Evolutionary conservation across 139 green algal genomes (phyloP).

Genomic region (Auxenochlorella pyrenoidosa): DNA sequence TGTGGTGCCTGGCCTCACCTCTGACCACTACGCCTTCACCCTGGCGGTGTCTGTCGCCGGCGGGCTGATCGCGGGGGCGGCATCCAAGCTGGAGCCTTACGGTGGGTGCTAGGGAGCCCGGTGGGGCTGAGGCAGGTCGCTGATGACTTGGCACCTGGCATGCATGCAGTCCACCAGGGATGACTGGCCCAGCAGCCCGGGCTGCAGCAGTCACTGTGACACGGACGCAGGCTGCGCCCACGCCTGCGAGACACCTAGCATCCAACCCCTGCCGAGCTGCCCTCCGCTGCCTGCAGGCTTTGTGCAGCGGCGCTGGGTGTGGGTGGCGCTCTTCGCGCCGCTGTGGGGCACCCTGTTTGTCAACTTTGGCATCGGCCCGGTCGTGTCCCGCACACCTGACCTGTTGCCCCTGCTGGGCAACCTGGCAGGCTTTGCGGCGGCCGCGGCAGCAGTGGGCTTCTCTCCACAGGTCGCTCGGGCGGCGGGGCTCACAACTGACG

Average conservation of each 20-base stretch:
- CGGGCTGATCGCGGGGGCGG: slow-evolving; percentile 70
- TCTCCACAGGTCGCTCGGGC: slow-evolving; percentile 10
- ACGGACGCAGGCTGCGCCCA: too few species aligned
- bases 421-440: slow-evolving; percentile 52
- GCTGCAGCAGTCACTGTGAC: too few species aligned
- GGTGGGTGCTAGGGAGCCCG: too few species aligned
- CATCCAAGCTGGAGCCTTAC: slow-evolving; percentile 63
- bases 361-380: slow-evolving; percentile 80
- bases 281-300: slow-evolving; percentile 71
- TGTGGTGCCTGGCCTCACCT: slow-evolving; percentile 71
- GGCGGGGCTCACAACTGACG: slow-evolving; percentile 18
- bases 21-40: slow-evolving; percentile 78
- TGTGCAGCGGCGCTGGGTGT: slow-evolving; percentile 69
- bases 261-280: too few species aligned
- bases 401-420: slow-evolving; percentile 63
- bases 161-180: too few species aligned
- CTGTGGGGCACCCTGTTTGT: slow-evolving; percentile 71
- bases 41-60: slow-evolving; percentile 63
- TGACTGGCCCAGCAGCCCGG: too few species aligned
- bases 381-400: slow-evolving; percentile 72
- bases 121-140: too few species aligned
- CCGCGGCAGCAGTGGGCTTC: slow-evolving; percentile 46
- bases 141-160: too few species aligned
- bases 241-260: too few species aligned
- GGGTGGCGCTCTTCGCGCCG: slow-evolving; percentile 75